Conservation (phyloP, 192 early-diverging fungal genomes). For the Backusella liffmaniae region DNA sequence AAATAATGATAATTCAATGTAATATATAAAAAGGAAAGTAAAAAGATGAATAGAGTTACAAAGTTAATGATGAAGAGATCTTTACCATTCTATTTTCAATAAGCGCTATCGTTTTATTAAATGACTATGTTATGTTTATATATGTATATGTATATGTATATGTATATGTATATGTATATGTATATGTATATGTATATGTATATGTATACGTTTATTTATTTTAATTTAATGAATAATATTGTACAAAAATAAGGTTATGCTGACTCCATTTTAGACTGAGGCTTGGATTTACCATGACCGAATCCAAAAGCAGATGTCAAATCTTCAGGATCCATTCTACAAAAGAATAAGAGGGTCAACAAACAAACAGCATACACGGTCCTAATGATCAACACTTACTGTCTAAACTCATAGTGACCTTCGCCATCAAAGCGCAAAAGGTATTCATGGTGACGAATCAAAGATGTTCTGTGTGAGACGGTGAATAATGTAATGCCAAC, state of each 20-base stretch:
- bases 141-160: background rate
- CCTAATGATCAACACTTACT: constrained; percentile 30
- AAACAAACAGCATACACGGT: background rate
- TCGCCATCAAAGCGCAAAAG: constrained; percentile 62
- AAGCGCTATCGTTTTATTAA: too few relatives aligned
- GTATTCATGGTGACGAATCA: constrained; percentile 57
- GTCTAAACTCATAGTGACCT: constrained; percentile 59
- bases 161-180: too few relatives aligned
- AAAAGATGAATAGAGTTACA: too few relatives aligned
- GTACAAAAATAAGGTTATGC: background rate
- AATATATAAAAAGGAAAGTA: too few relatives aligned
- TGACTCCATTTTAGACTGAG: constrained; percentile 37
- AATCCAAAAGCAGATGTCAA: constrained; percentile 45
- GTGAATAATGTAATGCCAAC: constrained; percentile 64
- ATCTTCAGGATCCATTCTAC: constrained; percentile 46
- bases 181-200: background rate
- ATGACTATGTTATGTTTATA: background rate
- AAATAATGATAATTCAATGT: too few relatives aligned
- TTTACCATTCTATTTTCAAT: too few relatives aligned
- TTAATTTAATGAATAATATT: background rate
- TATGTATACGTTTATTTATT: background rate
- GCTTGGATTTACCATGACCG: constrained; percentile 51
- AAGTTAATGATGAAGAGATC: too few relatives aligned
- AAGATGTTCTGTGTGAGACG: constrained; percentile 52
- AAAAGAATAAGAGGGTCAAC: background rate